phyloP scores from a whole-genome alignment of 2,329 filamentous ascomycete species.

The Nemania sp. region DNA sequence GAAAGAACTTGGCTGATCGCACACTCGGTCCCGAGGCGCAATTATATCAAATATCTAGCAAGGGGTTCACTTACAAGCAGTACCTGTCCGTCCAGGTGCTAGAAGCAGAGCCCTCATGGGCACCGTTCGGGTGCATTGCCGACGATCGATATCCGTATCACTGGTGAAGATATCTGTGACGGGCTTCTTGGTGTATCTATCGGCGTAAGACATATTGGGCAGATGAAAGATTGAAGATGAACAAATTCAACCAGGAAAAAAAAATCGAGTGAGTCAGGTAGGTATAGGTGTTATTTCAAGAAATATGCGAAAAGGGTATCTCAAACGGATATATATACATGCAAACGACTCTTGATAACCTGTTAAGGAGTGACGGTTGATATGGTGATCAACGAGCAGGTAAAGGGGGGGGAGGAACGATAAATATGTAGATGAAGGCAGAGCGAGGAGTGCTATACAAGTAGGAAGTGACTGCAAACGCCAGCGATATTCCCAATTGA shows the following conservation, averaged over 20 bases:
- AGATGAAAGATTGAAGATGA: neutral
- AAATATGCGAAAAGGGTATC: neutral
- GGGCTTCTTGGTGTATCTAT: constrained; percentile 56
- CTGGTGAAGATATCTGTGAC: constrained; percentile 71
- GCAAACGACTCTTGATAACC: neutral
- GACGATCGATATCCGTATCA: constrained; percentile 76
- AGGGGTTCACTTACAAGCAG: constrained; percentile 67
- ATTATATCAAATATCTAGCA: neutral
- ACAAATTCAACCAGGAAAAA: neutral
- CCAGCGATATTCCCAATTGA: constrained; percentile 8
- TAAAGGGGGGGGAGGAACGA: constrained; percentile 12
- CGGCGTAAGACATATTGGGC: constrained; percentile 46
- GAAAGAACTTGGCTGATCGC: neutral
- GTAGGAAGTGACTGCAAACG: constrained; percentile 16
- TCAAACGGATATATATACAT: constrained; percentile 21
- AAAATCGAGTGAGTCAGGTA: neutral
- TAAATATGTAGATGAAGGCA: constrained; percentile 4
- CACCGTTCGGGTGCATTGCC: constrained; percentile 72
- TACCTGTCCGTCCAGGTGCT: constrained; percentile 77
- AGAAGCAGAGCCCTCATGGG: constrained; percentile 80
- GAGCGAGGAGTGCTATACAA: constrained; percentile 16
- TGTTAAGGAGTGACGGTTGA: constrained; percentile 27
- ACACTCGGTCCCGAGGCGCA: neutral
- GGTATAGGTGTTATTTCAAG: neutral
- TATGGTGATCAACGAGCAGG: constrained; percentile 25